These are phyloP conservation scores for Hura crepitans DNA, from an alignment of 441 rosid species.

Conservation along the genomic window DNA sequence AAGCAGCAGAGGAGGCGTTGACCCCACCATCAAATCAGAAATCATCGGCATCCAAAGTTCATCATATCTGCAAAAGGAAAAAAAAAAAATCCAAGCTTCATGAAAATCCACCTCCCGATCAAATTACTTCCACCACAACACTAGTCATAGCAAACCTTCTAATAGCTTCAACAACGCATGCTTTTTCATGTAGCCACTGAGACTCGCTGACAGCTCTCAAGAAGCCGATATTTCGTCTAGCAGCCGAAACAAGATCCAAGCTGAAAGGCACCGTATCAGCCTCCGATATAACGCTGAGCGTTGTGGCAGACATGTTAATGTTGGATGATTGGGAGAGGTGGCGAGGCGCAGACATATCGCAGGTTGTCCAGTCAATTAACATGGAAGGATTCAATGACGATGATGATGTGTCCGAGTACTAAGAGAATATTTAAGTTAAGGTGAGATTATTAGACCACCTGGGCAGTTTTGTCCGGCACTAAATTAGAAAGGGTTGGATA, in stretches of 20 bases:
- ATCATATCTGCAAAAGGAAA: constrained; percentile 53
- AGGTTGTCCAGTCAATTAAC: not conserved
- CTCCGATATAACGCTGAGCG: constrained; percentile 62
- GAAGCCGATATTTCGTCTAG: constrained; percentile 51
- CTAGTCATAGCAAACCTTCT: constrained; percentile 64
- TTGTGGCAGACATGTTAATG: constrained; percentile 36
- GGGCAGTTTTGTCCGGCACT: not conserved
- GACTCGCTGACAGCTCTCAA: constrained; percentile 55
- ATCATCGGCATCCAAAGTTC: constrained; percentile 94
- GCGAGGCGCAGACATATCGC: constrained; percentile 29
- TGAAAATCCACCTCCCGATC: constrained; percentile 15
- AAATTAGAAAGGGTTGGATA: not conserved
- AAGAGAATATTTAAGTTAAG: constrained; percentile 5
- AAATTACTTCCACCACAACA: not conserved
- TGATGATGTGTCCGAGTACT: not conserved
- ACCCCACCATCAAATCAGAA: constrained; percentile 59
- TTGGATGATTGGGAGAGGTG: constrained; percentile 53
- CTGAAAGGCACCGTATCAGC: constrained; percentile 39
- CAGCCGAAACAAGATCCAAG: constrained; percentile 68
- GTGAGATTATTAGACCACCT: not conserved
- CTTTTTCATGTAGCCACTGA: constrained; percentile 60
- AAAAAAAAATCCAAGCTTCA: constrained; percentile 1
- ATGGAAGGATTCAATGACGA: not conserved
- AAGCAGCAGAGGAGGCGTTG: constrained; percentile 56
- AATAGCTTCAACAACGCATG: constrained; percentile 54